These are phyloP conservation scores for Cnidoscolus chayamansa DNA, from an alignment of 441 rosid species.

Conservation along the genomic window DNA sequence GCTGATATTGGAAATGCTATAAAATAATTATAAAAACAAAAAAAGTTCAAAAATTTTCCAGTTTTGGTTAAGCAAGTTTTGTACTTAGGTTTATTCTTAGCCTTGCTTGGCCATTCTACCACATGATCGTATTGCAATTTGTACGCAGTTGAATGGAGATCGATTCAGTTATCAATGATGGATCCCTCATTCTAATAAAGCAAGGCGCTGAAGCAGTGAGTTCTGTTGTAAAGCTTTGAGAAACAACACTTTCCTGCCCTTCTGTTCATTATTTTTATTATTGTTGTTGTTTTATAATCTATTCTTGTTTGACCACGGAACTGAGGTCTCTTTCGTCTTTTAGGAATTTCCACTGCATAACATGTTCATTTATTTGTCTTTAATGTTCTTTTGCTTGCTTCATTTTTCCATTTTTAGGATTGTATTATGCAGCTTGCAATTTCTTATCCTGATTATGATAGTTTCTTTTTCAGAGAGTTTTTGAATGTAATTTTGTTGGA, in stretches of 20 bases:
- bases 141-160: constrained; percentile 38
- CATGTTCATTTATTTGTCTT: background rate
- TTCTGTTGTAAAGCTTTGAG: background rate
- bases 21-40: background rate
- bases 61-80: background rate
- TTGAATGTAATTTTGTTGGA: constrained; percentile 71
- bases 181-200: constrained; percentile 57
- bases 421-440: background rate
- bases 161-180: constrained; percentile 31
- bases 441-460: constrained; percentile 1
- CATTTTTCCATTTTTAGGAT: background rate
- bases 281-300: background rate
- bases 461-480: constrained; percentile 58
- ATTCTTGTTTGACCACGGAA: background rate
- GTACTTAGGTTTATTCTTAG: background rate
- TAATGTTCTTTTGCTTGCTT: background rate
- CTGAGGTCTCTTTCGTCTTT: background rate
- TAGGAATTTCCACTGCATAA: no score
- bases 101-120: background rate
- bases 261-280: background rate
- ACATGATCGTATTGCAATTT: background rate
- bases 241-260: background rate
- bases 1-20: background rate
- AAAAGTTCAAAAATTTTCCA: background rate
- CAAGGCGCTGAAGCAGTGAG: constrained; percentile 99